These are phyloP conservation scores for Aspergillus bridgeri DNA, from an alignment of 495 filamentous ascomycete genomes.

Conservation along the genomic window DNA sequence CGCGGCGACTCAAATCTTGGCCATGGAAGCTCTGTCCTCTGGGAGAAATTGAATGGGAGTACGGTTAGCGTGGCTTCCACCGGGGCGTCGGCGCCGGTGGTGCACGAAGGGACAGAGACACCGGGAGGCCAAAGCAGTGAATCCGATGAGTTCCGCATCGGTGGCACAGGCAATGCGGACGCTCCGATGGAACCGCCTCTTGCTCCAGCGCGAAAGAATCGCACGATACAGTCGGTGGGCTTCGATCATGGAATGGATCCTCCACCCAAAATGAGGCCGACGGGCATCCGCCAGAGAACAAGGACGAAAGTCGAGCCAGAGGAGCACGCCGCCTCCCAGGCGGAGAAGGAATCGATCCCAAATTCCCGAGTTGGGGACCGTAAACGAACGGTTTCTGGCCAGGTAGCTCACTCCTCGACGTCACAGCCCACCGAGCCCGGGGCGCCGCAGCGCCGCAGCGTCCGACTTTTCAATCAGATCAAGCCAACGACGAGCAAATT, in stretches of 20 bases:
- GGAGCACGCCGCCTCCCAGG: slow-evolving; percentile 35
- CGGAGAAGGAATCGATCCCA: slow-evolving; percentile 37
- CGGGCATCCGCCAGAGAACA: slow-evolving; percentile 48
- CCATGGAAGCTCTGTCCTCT: slow-evolving; percentile 51
- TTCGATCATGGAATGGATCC: slow-evolving; percentile 51
- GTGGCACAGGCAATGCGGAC: slow-evolving; percentile 27
- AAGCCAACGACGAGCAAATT: slow-evolving; percentile 59
- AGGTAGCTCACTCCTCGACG: slow-evolving; percentile 60
- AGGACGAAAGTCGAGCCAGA: slow-evolving; percentile 48
- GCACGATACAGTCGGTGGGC: slow-evolving; percentile 55
- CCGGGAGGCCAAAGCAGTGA: slow-evolving; percentile 42
- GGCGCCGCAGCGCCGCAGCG: slow-evolving; percentile 72
- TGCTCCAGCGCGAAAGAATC: slow-evolving; percentile 61
- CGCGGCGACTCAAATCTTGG: slow-evolving; percentile 39
- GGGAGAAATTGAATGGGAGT: slow-evolving; percentile 56
- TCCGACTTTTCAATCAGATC: slow-evolving; percentile 70
- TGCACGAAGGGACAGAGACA: slow-evolving; percentile 42
- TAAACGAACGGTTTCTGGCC: slow-evolving; percentile 84
- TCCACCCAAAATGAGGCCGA: slow-evolving; percentile 61
- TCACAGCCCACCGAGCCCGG: slow-evolving; percentile 56
- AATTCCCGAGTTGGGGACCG: slow-evolving; percentile 49
- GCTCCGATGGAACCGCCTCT: slow-evolving; percentile 58
- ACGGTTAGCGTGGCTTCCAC: slow-evolving; percentile 35
- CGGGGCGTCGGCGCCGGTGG: slow-evolving; percentile 23
- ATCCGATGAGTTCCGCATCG: slow-evolving; percentile 41